Conservation (phyloP, 2,329 filamentous ascomycete genomes). For the Lecanosticta acicola region DNA sequence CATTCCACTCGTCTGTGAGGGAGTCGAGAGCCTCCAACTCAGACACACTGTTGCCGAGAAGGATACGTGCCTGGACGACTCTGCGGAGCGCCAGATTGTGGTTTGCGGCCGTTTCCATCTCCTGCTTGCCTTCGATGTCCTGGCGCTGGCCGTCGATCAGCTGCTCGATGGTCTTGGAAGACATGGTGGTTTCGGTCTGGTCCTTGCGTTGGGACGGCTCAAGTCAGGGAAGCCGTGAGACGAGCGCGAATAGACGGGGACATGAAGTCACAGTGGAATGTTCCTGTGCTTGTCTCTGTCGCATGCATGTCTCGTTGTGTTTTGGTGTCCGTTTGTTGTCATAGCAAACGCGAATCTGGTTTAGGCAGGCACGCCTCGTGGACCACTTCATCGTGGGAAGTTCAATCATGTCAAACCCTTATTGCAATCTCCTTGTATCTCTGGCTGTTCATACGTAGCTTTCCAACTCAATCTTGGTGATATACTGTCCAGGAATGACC, state of each 20-base stretch:
- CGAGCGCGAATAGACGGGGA: too few species aligned
- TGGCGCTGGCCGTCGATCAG: neutral
- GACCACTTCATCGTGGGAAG: neutral
- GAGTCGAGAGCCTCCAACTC: slow-evolving; percentile 8
- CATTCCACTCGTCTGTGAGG: slow-evolving; percentile 10
- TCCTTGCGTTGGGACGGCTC: too few species aligned
- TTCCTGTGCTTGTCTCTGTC: neutral
- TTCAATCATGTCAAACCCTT: neutral
- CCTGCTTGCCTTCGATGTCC: neutral
- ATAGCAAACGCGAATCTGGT: neutral
- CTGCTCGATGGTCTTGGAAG: neutral
- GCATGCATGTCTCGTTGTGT: neutral
- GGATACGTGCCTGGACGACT: slow-evolving; percentile 5
- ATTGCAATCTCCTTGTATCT: neutral
- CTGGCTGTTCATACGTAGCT: slow-evolving; percentile 41
- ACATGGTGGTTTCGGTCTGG: too few species aligned
- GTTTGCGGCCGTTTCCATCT: neutral
- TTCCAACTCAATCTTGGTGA: slow-evolving; percentile 83
- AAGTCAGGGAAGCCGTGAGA: too few species aligned
- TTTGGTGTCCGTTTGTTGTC: neutral
- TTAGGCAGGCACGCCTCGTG: neutral
- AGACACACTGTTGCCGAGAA: slow-evolving; percentile 7
- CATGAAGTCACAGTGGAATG: too few species aligned
- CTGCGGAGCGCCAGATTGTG: slow-evolving; percentile 1
- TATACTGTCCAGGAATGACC: slow-evolving; percentile 79